Evolutionary conservation across 2,329 filamentous ascomycete species (phyloP), one percentile per base, ranked within the genome.

Genomic region (Pseudopithomyces maydicus): DNA sequence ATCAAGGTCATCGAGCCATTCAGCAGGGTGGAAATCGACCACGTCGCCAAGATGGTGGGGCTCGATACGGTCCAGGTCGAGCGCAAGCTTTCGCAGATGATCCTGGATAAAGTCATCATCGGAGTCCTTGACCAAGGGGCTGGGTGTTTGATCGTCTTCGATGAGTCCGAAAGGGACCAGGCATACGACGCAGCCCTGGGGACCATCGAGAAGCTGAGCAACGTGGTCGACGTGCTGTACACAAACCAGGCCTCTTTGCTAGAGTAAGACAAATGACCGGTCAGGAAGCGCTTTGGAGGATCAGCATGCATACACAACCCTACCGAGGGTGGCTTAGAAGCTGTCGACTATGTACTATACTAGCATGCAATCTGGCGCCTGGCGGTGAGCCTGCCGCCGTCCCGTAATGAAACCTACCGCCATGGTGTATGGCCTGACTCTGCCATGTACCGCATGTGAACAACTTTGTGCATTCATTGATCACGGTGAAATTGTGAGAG

Each of bases 1-100:
- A 96, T 98, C 85, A 98, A 99, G 84, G 95, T 99, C 62, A 99
- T 99, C 74, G 95, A 99, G 84, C 95, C 95, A 20, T 99, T 98
- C 81, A 96, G 91, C 72, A 88, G 93, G 61, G 95, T 99, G 52
- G 95, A 99, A 80, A 96, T 99, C 70, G 90, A 89, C 69, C 95
- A 99, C 77, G 92, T 99, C 70, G 94, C 95, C 67, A 92, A 95
- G 82, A 96, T 98, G 90, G 95, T 99, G 51, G 93, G 94, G 38
- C 84, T 99, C 61, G 95, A 98, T 77, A 96, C 91, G 23, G 89
- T 92, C 77, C 94, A 98, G 81, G 95, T 99, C 58, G 96, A 99
- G 86, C 88, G 93, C 69, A 99, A 99, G 84, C 84, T 99, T 62
- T 96, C 91, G 44, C 96, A 99, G 84, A 99, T 99, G 96, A 99